Conservation (phyloP, 2,329 filamentous ascomycete species). For the Ophiostoma sp. region DNA sequence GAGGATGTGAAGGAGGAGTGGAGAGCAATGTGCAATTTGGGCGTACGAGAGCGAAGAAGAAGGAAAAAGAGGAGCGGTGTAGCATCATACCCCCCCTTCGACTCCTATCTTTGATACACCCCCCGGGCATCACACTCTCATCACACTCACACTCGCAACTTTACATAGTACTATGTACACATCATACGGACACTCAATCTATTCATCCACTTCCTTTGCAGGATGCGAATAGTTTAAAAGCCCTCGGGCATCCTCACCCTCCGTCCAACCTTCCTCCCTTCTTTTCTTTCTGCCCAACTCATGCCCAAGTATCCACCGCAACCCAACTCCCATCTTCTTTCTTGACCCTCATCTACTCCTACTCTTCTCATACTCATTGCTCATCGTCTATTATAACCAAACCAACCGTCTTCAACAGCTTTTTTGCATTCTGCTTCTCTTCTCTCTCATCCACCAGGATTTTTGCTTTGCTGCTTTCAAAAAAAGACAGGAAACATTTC, state of each 20-base stretch:
- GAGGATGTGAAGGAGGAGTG: too few relatives aligned
- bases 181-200: not conserved
- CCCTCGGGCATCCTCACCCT: constrained; percentile 11
- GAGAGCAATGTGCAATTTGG: not conserved
- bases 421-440: not conserved
- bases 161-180: not conserved
- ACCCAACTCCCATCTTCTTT: constrained; percentile 9
- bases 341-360: not conserved
- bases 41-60: not conserved
- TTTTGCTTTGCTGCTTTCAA: not conserved
- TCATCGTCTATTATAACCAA: constrained; percentile 3
- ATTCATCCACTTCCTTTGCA: constrained; percentile 3
- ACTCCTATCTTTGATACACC: constrained; percentile 3
- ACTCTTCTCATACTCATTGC: too few relatives aligned
- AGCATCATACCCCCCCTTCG: constrained; percentile 3
- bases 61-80: constrained; percentile 17
- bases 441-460: constrained; percentile 13
- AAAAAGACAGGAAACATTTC: not conserved
- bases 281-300: constrained; percentile 32
- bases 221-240: constrained; percentile 7
- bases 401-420: constrained; percentile 1
- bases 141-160: not conserved
- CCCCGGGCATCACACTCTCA: not conserved
- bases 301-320: constrained; percentile 31
- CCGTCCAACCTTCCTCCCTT: constrained; percentile 6